Evolutionary conservation across 768 basidiomycete genomes (phyloP), one percentile per base, ranked within the genome.

Genomic region (Kwoniella pini): DNA sequence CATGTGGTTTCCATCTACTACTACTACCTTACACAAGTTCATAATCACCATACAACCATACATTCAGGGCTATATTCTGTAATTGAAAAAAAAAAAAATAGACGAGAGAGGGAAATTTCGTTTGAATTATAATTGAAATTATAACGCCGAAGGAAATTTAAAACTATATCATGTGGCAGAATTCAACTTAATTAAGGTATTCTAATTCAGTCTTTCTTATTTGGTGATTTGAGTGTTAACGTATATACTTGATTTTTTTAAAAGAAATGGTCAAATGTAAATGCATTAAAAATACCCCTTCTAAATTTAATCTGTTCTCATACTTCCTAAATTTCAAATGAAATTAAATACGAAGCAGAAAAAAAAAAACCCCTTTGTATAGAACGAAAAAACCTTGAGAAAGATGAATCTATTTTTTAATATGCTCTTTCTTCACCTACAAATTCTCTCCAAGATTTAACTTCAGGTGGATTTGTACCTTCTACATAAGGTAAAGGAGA

Each of bases 401-500:
- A 51, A 9, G 7, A 9, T 36, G 33, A 36, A 13, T 42, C 12
- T 13, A 19, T 17, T 19, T 42, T 22, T n/a, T 54, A 61, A 38
- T 61, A 61, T 45, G 59, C 59, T 45, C 59, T 39, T 36, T 61
- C 59, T 36, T 61, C 59, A 45, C 59, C 59, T 2, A 72, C 71
- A 56, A 72, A 97, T 78, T 94, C 90, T 58, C 85, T 81, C 94
- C 94, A 97, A 30, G 90, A 91, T 69, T 84, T 77, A 71, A 99
- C 93, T 78, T 97, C 95, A 1, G 87, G 83, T 30, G 95, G 95
- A 67, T 95, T 88, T 31, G 82, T 85, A 19, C 93, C 95, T 79
- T 97, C 93, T 28, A 82, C 81, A 77, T 98, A 99, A 22, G 83
- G 83, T 65, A 72, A 53, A 27, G 71, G 71, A 1, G 60, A 65